These are phyloP conservation scores for Microstegium vimineum DNA, from an alignment of 176 grass and related monocot genomes.

Conservation along the genomic window DNA sequence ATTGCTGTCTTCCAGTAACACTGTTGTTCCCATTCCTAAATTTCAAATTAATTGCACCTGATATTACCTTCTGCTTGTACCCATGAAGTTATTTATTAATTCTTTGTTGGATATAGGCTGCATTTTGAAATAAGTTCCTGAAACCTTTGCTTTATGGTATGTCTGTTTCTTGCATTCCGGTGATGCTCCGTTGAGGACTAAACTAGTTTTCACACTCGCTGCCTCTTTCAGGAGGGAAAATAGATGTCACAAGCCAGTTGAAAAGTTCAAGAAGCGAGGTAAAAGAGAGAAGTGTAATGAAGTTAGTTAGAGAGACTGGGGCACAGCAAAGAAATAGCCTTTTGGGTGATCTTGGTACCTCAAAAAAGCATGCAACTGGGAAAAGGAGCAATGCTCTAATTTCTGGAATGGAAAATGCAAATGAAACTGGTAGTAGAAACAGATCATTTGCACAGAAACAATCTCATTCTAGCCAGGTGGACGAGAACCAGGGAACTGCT, in stretches of 20 bases:
- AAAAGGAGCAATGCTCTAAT: slow-evolving; percentile 47
- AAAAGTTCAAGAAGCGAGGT: slow-evolving; percentile 45
- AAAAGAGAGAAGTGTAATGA: slow-evolving; percentile 61
- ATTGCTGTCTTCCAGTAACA: background rate
- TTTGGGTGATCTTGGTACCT: slow-evolving; percentile 44
- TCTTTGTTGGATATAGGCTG: background rate
- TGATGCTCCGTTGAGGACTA: slow-evolving; percentile 17
- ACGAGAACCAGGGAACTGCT: slow-evolving; percentile 23
- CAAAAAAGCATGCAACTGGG: slow-evolving; percentile 50
- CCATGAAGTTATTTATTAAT: background rate
- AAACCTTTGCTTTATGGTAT: background rate
- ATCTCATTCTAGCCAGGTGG: slow-evolving; percentile 30
- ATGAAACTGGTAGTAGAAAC: slow-evolving; percentile 36
- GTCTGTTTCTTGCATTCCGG: background rate
- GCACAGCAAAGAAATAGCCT: slow-evolving; percentile 44
- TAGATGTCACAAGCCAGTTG: slow-evolving; percentile 44
- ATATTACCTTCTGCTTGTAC: background rate
- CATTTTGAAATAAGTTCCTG: background rate
- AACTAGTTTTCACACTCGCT: background rate
- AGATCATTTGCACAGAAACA: slow-evolving; percentile 50
- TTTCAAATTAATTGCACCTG: background rate
- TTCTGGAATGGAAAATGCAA: slow-evolving; percentile 44
- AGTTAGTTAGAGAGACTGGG: slow-evolving; percentile 50
- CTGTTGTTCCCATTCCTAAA: background rate
- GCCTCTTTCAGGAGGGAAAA: slow-evolving; percentile 51